phyloP scores from a whole-genome alignment of 2,329 filamentous ascomycete species.

The Paecilomyces fulvus region DNA sequence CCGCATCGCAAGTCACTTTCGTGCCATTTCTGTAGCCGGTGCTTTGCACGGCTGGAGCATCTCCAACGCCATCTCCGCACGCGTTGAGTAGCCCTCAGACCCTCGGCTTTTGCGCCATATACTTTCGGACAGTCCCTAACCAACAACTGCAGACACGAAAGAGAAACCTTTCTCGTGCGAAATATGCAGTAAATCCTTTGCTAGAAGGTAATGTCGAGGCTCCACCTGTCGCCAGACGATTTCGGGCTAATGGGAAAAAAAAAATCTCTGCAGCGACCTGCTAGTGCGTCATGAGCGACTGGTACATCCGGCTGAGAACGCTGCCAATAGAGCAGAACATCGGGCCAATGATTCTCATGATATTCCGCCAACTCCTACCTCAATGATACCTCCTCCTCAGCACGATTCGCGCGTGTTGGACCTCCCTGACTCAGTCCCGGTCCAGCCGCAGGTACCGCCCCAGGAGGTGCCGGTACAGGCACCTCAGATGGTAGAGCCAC shows the following conservation, averaged over 20 bases:
- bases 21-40: conserved; percentile 41
- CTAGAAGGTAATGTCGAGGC: conserved; percentile 30
- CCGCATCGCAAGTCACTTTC: conserved; percentile 39
- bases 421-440: conserved; percentile 35
- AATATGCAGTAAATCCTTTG: conserved; percentile 42
- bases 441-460: conserved; percentile 28
- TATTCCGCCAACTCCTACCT: conserved; percentile 24
- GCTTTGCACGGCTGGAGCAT: conserved; percentile 42
- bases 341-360: conserved; percentile 22
- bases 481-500: conserved; percentile 32
- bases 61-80: conserved; percentile 45
- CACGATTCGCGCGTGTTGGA: conserved; percentile 39
- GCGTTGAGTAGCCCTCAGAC: conserved; percentile 34
- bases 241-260: neutral
- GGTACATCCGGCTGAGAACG: conserved; percentile 38
- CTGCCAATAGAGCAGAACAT: conserved; percentile 28
- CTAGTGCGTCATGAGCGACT: conserved; percentile 43
- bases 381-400: conserved; percentile 28
- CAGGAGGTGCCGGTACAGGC: conserved; percentile 31
- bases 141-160: conserved; percentile 34
- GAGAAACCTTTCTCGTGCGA: conserved; percentile 44
- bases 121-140: conserved; percentile 13
- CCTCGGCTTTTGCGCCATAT: conserved; percentile 1
- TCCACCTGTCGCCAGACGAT: conserved; percentile 4
- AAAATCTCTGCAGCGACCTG: conserved; percentile 31